A percentile compares a stretch with the other conserved stretches of the same genome.
Conservation (phyloP, 2,329 filamentous ascomycete species). For the Nothophoma quercina region DNA sequence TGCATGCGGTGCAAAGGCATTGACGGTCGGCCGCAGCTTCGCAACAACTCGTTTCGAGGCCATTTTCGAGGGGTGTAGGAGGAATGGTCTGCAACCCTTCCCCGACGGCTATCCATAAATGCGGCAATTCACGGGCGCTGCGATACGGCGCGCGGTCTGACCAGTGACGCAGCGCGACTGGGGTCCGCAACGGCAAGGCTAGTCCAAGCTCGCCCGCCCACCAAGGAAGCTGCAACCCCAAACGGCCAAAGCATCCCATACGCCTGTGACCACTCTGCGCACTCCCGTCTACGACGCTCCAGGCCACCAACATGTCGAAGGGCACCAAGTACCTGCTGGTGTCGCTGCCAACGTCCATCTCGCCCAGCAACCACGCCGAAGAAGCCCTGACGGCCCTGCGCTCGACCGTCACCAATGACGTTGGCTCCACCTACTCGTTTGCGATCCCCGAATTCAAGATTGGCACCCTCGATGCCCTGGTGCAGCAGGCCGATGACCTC, state of each 20-base stretch:
- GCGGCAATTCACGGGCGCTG: slow-evolving; percentile 27
- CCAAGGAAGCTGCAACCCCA: slow-evolving; percentile 10
- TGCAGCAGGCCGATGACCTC: slow-evolving; percentile 95
- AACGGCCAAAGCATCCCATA: slow-evolving; percentile 29
- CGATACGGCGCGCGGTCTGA: slow-evolving; percentile 3
- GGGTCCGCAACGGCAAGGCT: too few species aligned
- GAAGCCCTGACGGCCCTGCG: slow-evolving; percentile 81
- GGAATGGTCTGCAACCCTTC: slow-evolving; percentile 13
- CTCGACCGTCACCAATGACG: slow-evolving; percentile 74
- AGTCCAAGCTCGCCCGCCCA: slow-evolving; percentile 7
- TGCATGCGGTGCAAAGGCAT: slow-evolving; percentile 29
- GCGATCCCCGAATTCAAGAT: slow-evolving; percentile 95
- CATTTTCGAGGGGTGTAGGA: slow-evolving; percentile 35
- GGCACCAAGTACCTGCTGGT: slow-evolving; percentile 79
- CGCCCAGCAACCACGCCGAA: slow-evolving; percentile 79
- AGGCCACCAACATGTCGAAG: slow-evolving; percentile 51
- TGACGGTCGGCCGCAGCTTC: slow-evolving; percentile 35
- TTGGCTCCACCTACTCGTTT: slow-evolving; percentile 79
- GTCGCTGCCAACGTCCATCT: slow-evolving; percentile 87
- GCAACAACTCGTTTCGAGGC: slow-evolving; percentile 36
- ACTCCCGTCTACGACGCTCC: slow-evolving; percentile 18
- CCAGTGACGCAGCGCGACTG: slow-evolving; percentile 12
- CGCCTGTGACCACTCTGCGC: slow-evolving; percentile 22
- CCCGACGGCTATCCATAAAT: slow-evolving; percentile 14
- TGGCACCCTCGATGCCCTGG: slow-evolving; percentile 90